These are phyloP conservation scores for Backusella australiensis DNA, from an alignment of 192 early-diverging fungal genomes.

Conservation along the genomic window DNA sequence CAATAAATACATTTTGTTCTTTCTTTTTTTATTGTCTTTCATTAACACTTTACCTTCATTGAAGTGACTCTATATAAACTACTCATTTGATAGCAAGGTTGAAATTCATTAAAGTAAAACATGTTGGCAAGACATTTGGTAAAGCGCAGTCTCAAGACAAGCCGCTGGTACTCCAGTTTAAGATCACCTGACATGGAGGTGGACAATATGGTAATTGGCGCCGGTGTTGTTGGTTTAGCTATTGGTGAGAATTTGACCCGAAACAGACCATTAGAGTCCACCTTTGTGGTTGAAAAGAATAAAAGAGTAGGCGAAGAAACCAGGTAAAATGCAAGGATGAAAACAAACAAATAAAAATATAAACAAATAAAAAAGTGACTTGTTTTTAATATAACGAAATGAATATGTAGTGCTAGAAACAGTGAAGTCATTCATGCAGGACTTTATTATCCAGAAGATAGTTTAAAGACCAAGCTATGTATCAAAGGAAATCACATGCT, in stretches of 20 bases:
- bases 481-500: conserved; percentile 71
- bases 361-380: background rate
- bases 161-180: background rate
- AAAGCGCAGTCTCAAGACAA: background rate
- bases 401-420: conserved; percentile 64
- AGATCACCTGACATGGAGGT: conserved; percentile 44
- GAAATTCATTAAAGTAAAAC: background rate
- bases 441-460: conserved; percentile 74
- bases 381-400: background rate
- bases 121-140: background rate
- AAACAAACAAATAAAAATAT: background rate
- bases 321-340: conserved; percentile 31
- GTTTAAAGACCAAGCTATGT: conserved; percentile 74
- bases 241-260: conserved; percentile 62
- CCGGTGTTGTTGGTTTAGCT: conserved; percentile 79
- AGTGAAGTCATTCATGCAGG: conserved; percentile 91
- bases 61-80: background rate
- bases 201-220: conserved; percentile 77
- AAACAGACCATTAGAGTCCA: conserved; percentile 36
- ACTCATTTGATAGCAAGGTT: background rate
- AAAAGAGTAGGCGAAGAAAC: conserved; percentile 65
- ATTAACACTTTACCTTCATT: background rate
- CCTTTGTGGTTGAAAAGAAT: conserved; percentile 71
- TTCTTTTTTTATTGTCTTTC: background rate
- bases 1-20: background rate